Evolutionary conservation across 2,329 filamentous ascomycete species (phyloP), one percentile per base, ranked within the genome.

Genomic region (Cadophora malorum): DNA sequence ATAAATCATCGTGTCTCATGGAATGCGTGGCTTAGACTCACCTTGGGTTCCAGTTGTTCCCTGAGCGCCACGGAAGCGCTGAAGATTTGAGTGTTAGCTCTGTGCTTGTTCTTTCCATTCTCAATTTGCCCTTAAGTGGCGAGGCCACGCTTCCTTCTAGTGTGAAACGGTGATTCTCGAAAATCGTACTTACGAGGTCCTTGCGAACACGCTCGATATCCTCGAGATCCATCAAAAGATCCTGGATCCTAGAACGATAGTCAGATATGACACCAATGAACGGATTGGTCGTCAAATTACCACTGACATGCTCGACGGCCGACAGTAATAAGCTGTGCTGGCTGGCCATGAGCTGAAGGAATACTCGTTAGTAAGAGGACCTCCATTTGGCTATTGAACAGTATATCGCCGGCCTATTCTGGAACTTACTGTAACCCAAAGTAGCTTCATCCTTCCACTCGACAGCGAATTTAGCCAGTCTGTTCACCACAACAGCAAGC

Each of bases 401-500:
- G 35, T 7, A 38, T 4, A 38, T 38, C 12, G 35, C 12, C 2
- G 3, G 35, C 12, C 35, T 14, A 38, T 10, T 38, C 8, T 38
- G n/a, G 14, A 35, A 59, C 55, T 41, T 41, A 59, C 55, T 62
- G 80, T 91, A 96, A 8, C 87, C 91, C 4, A 96, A 85, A 31
- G 90, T 90, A 1, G 92, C 90, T 72, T 90, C 81, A 67, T 86
- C 84, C 80, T 93, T 93, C 83, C 90, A 90, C 77, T 94, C 78
- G 68, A 90, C 78, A 5, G 93, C 91, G 78, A 97, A 96, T 38
- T 84, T 79, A 28, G 86, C 83, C 33, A 97, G 84, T 79, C 94
- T 94, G 70, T 87, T 81, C 72, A 97, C 90, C 65, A 94, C 90
- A 74, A 89, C 92, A 63, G 93, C 92, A 7, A 97, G 80, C 80